phyloP scores from a whole-genome alignment of 202 grass and related monocot species.

The Cymbopogon flexuosus region DNA sequence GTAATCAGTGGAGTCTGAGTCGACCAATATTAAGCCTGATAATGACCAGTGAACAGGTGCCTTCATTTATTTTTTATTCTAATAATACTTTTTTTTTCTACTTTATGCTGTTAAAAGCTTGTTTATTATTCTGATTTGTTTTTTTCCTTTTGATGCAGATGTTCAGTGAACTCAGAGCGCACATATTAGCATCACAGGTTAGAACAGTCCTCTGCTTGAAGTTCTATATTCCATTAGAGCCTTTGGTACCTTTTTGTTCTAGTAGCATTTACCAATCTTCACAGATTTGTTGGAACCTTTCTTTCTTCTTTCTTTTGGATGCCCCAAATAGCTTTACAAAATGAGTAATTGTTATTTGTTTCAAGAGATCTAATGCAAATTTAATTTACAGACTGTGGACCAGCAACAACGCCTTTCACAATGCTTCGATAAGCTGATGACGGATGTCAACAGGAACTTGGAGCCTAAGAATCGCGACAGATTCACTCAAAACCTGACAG shows the following conservation, averaged over 20 bases:
- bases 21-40: constrained; percentile 95
- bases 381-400: constrained; percentile 66
- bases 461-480: constrained; percentile 95
- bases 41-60: constrained; percentile 98
- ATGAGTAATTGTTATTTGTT: background rate
- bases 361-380: constrained; percentile 18
- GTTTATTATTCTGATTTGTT: constrained; percentile 15
- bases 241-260: background rate
- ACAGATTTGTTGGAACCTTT: too few species aligned
- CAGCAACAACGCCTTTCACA: constrained; percentile 79
- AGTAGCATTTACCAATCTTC: too few species aligned
- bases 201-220: constrained; percentile 29
- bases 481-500: constrained; percentile 96
- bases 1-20: constrained; percentile 99
- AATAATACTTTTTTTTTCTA: background rate
- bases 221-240: constrained; percentile 19
- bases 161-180: constrained; percentile 78
- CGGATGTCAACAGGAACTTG: constrained; percentile 81
- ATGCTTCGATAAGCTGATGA: constrained; percentile 96
- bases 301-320: too few species aligned
- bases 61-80: constrained; percentile 14
- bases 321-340: too few species aligned
- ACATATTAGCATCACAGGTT: constrained; percentile 97
- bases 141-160: constrained; percentile 49
- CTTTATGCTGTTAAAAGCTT: background rate